Evolutionary conservation across 2,329 filamentous ascomycete species (phyloP).

Genomic region (Pleurostoma richardsiae): DNA sequence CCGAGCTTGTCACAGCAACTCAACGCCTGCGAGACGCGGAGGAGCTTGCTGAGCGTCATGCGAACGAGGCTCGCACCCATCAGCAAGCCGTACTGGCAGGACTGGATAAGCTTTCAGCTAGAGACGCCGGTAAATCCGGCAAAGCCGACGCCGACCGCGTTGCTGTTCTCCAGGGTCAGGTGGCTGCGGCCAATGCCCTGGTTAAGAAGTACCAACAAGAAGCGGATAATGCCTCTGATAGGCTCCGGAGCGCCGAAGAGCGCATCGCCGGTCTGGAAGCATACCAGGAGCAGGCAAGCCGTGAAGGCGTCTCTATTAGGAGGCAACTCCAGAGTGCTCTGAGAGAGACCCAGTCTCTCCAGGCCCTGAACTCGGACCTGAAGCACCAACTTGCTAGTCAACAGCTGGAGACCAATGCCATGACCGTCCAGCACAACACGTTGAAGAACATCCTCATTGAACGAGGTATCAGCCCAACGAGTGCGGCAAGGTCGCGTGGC

Average conservation of each 20-base stretch:
- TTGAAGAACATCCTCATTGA: slow-evolving; percentile 90
- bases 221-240: slow-evolving; percentile 81
- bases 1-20: slow-evolving; percentile 70
- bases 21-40: slow-evolving; percentile 80
- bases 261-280: slow-evolving; percentile 93
- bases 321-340: slow-evolving; percentile 83
- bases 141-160: slow-evolving; percentile 61
- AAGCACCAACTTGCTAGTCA: slow-evolving; percentile 79
- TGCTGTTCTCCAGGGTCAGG: slow-evolving; percentile 70
- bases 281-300: slow-evolving; percentile 94
- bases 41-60: slow-evolving; percentile 81
- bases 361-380: slow-evolving; percentile 74
- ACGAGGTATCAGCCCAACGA: slow-evolving; percentile 76
- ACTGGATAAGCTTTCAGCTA: slow-evolving; percentile 65
- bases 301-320: slow-evolving; percentile 84
- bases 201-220: slow-evolving; percentile 87
- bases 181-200: slow-evolving; percentile 70
- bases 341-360: slow-evolving; percentile 77
- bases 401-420: slow-evolving; percentile 89
- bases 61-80: slow-evolving; percentile 81
- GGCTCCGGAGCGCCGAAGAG: slow-evolving; percentile 88
- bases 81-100: slow-evolving; percentile 77
- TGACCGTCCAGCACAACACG: slow-evolving; percentile 86
- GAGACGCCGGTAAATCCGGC: slow-evolving; percentile 40
- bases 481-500: slow-evolving; percentile 64